These are phyloP conservation scores for Pichia sp. DNA, from an alignment of 1,139 yeast genomes.

Conservation along the genomic window DNA sequence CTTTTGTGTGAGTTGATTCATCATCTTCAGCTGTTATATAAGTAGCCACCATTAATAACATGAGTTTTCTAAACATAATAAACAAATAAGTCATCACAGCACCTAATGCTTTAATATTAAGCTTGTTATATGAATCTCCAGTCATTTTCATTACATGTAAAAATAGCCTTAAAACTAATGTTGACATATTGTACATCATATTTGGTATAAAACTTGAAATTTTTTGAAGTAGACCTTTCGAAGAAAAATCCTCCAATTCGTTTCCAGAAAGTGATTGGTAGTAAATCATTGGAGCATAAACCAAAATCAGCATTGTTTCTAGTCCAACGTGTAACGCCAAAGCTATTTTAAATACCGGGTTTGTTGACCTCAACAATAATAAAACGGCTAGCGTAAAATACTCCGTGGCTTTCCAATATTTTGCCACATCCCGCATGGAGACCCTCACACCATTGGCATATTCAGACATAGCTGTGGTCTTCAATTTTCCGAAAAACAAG, in stretches of 20 bases:
- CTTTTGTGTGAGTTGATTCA: constrained; percentile 23
- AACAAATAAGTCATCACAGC: constrained; percentile 22
- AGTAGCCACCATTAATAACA: constrained; percentile 24
- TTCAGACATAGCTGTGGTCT: not conserved
- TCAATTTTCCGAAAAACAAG: not conserved
- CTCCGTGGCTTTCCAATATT: constrained; percentile 13
- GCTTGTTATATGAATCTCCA: not conserved
- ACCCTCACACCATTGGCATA: not conserved
- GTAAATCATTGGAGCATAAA: constrained; percentile 23
- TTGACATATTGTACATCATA: constrained; percentile 17
- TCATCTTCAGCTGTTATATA: constrained; percentile 27
- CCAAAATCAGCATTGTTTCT: constrained; percentile 16
- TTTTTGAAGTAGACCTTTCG: constrained; percentile 15
- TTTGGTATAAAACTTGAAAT: constrained; percentile 20
- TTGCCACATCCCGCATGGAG: constrained; percentile 6
- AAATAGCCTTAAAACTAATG: not conserved
- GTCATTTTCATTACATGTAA: not conserved
- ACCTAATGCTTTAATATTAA: not conserved
- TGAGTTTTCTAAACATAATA: constrained; percentile 23
- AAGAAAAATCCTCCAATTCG: not conserved
- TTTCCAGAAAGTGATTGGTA: constrained; percentile 13
- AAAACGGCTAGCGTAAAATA: constrained; percentile 11
- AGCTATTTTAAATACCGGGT: constrained; percentile 25
- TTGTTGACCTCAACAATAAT: constrained; percentile 17
- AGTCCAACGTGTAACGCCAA: constrained; percentile 27